Evolutionary conservation across 139 green algal species (phyloP).

Genomic region (Picochlorum costavermella): DNA sequence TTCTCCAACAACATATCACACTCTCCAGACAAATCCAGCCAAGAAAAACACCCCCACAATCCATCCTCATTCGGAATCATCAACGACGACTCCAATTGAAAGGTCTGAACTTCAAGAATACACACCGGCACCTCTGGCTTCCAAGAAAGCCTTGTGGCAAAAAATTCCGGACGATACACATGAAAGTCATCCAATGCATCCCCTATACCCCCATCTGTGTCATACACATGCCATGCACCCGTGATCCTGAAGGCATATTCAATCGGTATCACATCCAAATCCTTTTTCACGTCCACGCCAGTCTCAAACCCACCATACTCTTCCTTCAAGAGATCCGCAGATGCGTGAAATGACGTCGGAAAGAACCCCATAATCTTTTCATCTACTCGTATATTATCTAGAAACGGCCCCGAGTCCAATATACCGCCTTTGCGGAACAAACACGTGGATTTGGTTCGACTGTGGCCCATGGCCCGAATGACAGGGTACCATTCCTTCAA

Average conservation of each 20-base stretch:
- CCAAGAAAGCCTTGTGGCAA: constrained; percentile 45
- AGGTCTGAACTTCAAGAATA: constrained; percentile 47
- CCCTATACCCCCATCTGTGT: constrained; percentile 21
- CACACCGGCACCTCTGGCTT: constrained; percentile 45
- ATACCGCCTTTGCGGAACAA: constrained; percentile 68
- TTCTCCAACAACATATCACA: neutral
- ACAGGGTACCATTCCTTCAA: constrained; percentile 43
- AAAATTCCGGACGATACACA: constrained; percentile 37
- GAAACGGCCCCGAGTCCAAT: constrained; percentile 27
- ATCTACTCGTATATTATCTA: constrained; percentile 28
- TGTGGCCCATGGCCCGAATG: constrained; percentile 13
- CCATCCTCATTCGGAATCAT: constrained; percentile 16
- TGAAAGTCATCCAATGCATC: constrained; percentile 35
- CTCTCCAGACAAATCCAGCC: constrained; percentile 6
- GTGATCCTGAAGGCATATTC: constrained; percentile 21
- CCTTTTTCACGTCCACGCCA: constrained; percentile 22
- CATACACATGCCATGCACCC: constrained; percentile 44
- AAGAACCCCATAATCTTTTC: constrained; percentile 37
- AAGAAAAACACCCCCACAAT: constrained; percentile 55
- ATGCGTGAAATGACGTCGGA: constrained; percentile 49
- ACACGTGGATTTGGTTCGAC: constrained; percentile 24
- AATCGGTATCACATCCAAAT: constrained; percentile 15
- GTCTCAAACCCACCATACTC: constrained; percentile 22
- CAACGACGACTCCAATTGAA: constrained; percentile 27
- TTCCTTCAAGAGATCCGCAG: constrained; percentile 41